phyloP scores from a whole-genome alignment of 371 early-diverging fungal genomes.

The Mucor circinelloides region DNA sequence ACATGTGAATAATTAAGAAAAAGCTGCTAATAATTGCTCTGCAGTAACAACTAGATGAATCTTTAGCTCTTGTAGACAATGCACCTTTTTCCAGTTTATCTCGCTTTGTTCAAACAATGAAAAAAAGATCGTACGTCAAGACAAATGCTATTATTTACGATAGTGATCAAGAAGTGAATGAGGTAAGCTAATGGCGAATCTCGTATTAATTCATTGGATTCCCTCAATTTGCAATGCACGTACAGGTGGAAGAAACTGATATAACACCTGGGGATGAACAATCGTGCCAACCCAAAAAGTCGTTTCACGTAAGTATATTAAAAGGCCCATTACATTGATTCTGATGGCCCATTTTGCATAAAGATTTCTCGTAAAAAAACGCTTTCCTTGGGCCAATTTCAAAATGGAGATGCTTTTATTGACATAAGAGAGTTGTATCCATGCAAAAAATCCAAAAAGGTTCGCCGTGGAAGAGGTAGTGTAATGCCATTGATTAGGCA shows the following conservation, averaged over 20 bases:
- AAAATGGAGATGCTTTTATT: constrained; percentile 15
- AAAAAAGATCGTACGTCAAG: too few relatives aligned
- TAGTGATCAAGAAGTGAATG: neutral
- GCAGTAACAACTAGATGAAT: neutral
- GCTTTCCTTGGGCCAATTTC: constrained; percentile 24
- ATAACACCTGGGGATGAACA: neutral
- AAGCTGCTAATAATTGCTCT: neutral
- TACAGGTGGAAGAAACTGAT: neutral
- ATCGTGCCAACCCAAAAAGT: neutral
- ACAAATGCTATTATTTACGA: neutral
- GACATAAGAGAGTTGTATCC: constrained; percentile 34
- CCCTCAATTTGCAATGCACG: neutral
- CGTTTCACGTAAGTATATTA: neutral
- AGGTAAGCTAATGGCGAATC: neutral
- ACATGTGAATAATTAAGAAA: neutral
- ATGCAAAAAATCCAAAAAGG: constrained; percentile 15
- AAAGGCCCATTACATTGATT: neutral
- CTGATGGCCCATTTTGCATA: neutral
- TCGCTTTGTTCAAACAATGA: neutral
- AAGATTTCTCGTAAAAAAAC: constrained; percentile 30
- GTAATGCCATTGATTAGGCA: neutral
- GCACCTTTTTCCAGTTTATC: neutral
- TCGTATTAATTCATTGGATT: too few relatives aligned
- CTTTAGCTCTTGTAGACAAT: neutral
- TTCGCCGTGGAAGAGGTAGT: constrained; percentile 28